These are phyloP conservation scores for Tricholoma furcatifolium DNA, from an alignment of 768 basidiomycete species.

Conservation along the genomic window DNA sequence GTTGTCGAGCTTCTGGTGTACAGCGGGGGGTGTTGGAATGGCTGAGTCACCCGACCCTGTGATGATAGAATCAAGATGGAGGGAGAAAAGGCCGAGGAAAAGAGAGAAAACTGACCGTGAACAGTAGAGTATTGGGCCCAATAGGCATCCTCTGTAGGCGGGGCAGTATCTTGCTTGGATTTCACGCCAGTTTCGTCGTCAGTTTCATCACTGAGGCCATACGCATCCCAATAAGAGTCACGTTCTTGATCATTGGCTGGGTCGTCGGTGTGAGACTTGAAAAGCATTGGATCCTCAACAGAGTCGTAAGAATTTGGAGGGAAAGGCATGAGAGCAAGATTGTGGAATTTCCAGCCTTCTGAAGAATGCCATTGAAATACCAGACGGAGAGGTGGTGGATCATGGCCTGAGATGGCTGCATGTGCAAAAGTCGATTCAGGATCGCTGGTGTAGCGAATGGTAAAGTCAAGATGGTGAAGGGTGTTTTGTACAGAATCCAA, in stretches of 20 bases:
- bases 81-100: background rate
- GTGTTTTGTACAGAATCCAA: slow-evolving; percentile 36
- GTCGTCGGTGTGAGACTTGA: slow-evolving; percentile 31
- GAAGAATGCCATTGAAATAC: slow-evolving; percentile 64
- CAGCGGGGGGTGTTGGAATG: slow-evolving; percentile 48
- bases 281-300: slow-evolving; percentile 27
- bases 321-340: slow-evolving; percentile 69
- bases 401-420: slow-evolving; percentile 40
- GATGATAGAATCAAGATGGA: slow-evolving; percentile 4
- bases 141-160: slow-evolving; percentile 58
- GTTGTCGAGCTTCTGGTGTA: slow-evolving; percentile 24
- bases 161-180: slow-evolving; percentile 19
- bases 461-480: slow-evolving; percentile 40
- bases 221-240: slow-evolving; percentile 70
- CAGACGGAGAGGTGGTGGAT: slow-evolving; percentile 45
- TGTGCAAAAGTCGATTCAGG: slow-evolving; percentile 56
- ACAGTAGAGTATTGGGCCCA: slow-evolving; percentile 74
- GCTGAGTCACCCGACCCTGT: slow-evolving; percentile 75
- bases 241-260: slow-evolving; percentile 42
- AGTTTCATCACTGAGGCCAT: slow-evolving; percentile 39
- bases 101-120: slow-evolving; percentile 51
- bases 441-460: slow-evolving; percentile 42
- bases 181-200: slow-evolving; percentile 18
- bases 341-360: slow-evolving; percentile 68
- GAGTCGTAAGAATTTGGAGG: slow-evolving; percentile 40